Evolutionary conservation across 345 rosid genomes (phyloP), one percentile per base, ranked within the genome.

Genomic region (Citropsis articulata): DNA sequence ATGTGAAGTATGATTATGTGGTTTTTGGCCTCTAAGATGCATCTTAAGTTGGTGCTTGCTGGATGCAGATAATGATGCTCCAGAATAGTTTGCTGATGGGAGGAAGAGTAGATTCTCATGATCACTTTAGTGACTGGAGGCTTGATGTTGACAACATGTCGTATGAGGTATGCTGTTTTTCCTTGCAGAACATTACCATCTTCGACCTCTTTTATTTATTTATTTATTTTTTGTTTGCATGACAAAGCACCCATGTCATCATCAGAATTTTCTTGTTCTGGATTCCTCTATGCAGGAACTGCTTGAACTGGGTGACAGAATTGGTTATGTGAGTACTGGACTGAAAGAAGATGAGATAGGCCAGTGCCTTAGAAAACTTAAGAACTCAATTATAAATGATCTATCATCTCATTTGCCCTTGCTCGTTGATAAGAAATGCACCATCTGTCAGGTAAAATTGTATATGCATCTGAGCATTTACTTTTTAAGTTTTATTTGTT

Each of bases 231-330:
- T 42, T 48, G 35, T 76, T 55, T 73, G 12, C 56, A 24, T 69
- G 9, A 21, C n/a, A 31, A 19, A 65, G 8, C 19, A 33, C 42
- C 36, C 45, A 3, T 12, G 60, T 66, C 22, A 25, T 18, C 2
- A 10, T 35, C 9, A 12, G 31, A 10, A 69, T 69, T 50, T 35
- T 53, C 75, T 25, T 73, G 25, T 60, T 77, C 69, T 9, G 2
- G 25, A 75, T 62, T 61, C 2, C 21, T 82, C 59, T 57, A 77
- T 55, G 70, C 88, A 94, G 98, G 91, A 93, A 86, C 83, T 93
- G 81, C 88, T 93, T 1, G 99, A 95, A 85, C 93, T 95, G 68
- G 96, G 94, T 30, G 99, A 95, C 67, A 88, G 86, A 81, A 95
- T 95, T 61, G 99, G 98, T 56, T 79, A 90, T 55, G 99, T 93